A percentile compares a stretch with the other conserved stretches of the same genome.
phyloP scores from a whole-genome alignment of 164 flowering plant genomes.

The Macadamia tetraphylla region DNA sequence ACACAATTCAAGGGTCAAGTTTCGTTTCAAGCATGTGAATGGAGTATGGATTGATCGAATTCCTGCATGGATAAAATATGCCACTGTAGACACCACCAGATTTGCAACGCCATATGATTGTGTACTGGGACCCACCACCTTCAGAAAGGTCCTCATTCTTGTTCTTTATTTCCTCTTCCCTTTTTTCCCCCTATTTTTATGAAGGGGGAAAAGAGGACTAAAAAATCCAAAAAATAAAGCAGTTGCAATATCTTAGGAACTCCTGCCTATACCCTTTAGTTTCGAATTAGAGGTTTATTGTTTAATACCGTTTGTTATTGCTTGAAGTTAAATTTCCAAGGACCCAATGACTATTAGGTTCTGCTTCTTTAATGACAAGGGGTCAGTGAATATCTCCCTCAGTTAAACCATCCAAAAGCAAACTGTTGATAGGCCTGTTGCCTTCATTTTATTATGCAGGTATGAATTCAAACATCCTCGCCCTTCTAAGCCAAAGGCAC shows the following conservation, averaged over 20 bases:
- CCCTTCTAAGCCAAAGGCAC: constrained; percentile 80
- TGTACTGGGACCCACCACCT: constrained; percentile 82
- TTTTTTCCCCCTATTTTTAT: background rate
- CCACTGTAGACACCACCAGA: constrained; percentile 68
- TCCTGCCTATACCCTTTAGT: background rate
- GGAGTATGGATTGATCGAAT: constrained; percentile 92
- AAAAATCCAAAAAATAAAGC: background rate
- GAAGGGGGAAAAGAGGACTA: background rate
- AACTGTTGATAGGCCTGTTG: background rate
- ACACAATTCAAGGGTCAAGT: constrained; percentile 81
- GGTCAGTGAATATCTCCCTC: background rate
- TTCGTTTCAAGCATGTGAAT: constrained; percentile 73
- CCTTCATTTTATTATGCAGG: constrained; percentile 41
- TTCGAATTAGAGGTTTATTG: background rate
- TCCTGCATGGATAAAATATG: constrained; percentile 96
- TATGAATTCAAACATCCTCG: constrained; percentile 71
- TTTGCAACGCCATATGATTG: constrained; percentile 98
- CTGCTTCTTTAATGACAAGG: background rate
- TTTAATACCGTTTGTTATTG: background rate
- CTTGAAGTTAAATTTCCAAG: too few relatives aligned
- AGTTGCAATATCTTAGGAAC: background rate
- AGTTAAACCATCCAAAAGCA: background rate
- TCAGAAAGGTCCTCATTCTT: constrained; percentile 65
- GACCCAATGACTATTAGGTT: too few relatives aligned
- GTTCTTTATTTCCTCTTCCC: background rate